Conservation (phyloP, 768 basidiomycete species). For the Boletus insuetus region DNA sequence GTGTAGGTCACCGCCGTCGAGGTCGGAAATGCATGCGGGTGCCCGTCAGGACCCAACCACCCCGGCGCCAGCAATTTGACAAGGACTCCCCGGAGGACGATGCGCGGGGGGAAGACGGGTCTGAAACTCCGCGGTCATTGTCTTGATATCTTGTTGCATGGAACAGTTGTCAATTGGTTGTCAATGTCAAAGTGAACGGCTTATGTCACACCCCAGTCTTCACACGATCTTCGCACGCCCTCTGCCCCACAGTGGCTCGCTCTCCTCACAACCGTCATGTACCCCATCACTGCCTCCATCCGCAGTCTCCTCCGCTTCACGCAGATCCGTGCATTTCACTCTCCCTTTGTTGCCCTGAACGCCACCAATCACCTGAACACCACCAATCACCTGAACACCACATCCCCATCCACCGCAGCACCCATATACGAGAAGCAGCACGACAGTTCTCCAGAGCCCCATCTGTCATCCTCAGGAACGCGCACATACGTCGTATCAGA, state of each 20-base stretch:
- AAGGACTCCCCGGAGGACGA: not conserved
- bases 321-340: constrained; percentile 56
- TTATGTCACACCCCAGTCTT: constrained; percentile 31
- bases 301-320: not conserved
- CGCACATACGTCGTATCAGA: constrained; percentile 73
- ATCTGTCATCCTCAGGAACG: constrained; percentile 41
- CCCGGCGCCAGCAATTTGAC: constrained; percentile 8
- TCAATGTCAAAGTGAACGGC: too few relatives aligned
- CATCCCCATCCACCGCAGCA: constrained; percentile 24
- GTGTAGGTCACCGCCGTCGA: constrained; percentile 18
- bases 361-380: constrained; percentile 32
- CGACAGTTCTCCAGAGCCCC: constrained; percentile 50
- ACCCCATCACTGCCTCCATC: constrained; percentile 1
- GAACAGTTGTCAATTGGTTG: too few relatives aligned
- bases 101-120: not conserved
- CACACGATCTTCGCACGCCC: constrained; percentile 19
- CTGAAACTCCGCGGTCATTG: constrained; percentile 11
- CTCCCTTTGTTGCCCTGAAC: constrained; percentile 57
- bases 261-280: constrained; percentile 25
- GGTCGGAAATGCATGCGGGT: constrained; percentile 20
- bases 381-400: constrained; percentile 31
- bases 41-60: constrained; percentile 7
- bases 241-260: too few relatives aligned
- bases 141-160: too few relatives aligned
- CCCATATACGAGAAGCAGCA: constrained; percentile 60